These are phyloP conservation scores for Glarea lozoyensis DNA, from an alignment of 495 filamentous ascomycete species.

Conservation along the genomic window DNA sequence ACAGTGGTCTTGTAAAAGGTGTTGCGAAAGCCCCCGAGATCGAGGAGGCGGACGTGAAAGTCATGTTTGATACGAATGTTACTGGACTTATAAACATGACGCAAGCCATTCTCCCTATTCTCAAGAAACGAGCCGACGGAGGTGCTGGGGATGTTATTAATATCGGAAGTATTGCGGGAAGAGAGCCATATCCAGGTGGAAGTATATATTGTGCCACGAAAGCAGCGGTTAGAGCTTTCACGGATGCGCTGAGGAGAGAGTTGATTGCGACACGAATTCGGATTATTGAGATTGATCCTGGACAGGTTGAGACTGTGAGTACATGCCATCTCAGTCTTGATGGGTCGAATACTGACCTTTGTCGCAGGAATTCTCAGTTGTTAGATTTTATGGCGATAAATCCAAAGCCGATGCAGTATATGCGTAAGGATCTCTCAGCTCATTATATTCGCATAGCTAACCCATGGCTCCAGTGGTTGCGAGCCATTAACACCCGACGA, in stretches of 20 bases:
- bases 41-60: slow-evolving; percentile 67
- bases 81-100: slow-evolving; percentile 96
- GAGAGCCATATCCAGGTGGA: slow-evolving; percentile 83
- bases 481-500: slow-evolving; percentile 94
- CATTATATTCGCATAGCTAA: neutral
- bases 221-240: slow-evolving; percentile 84
- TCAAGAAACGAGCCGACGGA: slow-evolving; percentile 68
- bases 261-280: slow-evolving; percentile 78
- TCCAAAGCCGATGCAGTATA: slow-evolving; percentile 93
- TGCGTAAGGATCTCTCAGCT: slow-evolving; percentile 52
- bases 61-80: slow-evolving; percentile 91
- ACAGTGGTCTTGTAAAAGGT: slow-evolving; percentile 77
- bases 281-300: slow-evolving; percentile 88
- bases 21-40: slow-evolving; percentile 83
- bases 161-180: slow-evolving; percentile 89
- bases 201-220: slow-evolving; percentile 97
- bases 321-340: neutral
- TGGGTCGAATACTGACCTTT: slow-evolving; percentile 11
- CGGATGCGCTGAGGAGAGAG: slow-evolving; percentile 82
- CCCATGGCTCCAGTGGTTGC: slow-evolving; percentile 48
- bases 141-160: slow-evolving; percentile 93
- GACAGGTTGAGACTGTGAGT: slow-evolving; percentile 87
- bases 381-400: slow-evolving; percentile 90
- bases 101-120: slow-evolving; percentile 79
- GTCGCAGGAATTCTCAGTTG: slow-evolving; percentile 80